A percentile compares a stretch with the other conserved stretches of the same genome.
These are phyloP conservation scores for Danielia reshetovae DNA, from an alignment of 805 yeast species.

Conservation along the genomic window DNA sequence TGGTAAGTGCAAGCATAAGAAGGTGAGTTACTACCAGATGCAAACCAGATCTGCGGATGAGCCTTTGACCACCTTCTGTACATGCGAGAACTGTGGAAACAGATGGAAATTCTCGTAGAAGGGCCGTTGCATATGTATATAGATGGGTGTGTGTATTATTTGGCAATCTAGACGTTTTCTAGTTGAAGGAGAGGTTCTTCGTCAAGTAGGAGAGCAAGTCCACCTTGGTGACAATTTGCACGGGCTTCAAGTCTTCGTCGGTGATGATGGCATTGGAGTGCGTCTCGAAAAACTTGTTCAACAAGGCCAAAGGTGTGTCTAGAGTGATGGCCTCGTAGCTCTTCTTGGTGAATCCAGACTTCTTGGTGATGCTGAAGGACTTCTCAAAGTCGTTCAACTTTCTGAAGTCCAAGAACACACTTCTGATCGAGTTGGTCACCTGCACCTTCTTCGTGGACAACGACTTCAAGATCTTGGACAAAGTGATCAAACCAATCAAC, in stretches of 20 bases:
- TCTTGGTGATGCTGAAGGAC: conserved; percentile 57
- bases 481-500: conserved; percentile 70
- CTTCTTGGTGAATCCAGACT: conserved; percentile 56
- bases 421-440: conserved; percentile 50
- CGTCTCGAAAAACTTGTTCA: conserved; percentile 78
- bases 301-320: conserved; percentile 59
- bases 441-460: conserved; percentile 59
- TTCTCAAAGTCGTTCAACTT: conserved; percentile 64
- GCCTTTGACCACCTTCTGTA: conserved; percentile 96
- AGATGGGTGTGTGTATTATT: conserved; percentile 1
- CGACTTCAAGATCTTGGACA: conserved; percentile 65
- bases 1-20: conserved; percentile 96
- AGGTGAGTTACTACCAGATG: conserved; percentile 94
- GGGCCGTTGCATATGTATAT: background rate
- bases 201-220: conserved; percentile 62
- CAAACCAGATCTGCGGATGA: conserved; percentile 99
- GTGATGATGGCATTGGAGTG: conserved; percentile 83
- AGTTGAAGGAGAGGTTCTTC: conserved; percentile 21
- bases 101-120: conserved; percentile 90
- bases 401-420: conserved; percentile 71
- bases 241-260: conserved; percentile 63
- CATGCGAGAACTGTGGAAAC: conserved; percentile 96
- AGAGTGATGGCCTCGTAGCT: conserved; percentile 63
- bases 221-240: conserved; percentile 84
- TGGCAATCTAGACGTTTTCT: background rate